A percentile compares a stretch with the other conserved stretches of the same genome.
Evolutionary conservation across 352 stramenopile species (phyloP).

Genomic region (Aphanomyces stellatus): DNA sequence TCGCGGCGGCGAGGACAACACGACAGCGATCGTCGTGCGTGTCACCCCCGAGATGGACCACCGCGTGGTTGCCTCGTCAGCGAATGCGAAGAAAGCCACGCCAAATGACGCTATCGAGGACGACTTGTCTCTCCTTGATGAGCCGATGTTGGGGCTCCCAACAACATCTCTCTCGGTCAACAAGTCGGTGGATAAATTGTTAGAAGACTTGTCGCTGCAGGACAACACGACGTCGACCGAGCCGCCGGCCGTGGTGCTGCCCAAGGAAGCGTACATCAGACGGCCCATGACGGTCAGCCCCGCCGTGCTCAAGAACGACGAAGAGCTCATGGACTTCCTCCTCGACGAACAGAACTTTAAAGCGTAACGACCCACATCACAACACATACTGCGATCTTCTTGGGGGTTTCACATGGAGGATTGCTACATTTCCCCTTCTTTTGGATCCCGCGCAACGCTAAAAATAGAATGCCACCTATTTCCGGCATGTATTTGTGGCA

Average conservation of each 20-base stretch:
- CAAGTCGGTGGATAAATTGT: background rate
- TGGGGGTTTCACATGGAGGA: background rate
- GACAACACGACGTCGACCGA: slow-evolving; percentile 16
- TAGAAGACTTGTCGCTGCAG: background rate
- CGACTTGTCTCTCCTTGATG: background rate
- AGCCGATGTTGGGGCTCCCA: background rate
- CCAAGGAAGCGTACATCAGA: background rate
- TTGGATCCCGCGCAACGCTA: no score
- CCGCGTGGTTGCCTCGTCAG: background rate
- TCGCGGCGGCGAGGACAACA: slow-evolving; percentile 14
- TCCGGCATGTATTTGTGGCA: background rate
- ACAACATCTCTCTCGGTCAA: background rate
- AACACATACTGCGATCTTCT: background rate
- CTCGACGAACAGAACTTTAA: slow-evolving; percentile 21
- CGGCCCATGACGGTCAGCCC: background rate
- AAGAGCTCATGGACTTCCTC: slow-evolving; percentile 22
- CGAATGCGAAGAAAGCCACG: background rate
- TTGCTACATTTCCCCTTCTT: no score
- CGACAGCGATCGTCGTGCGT: background rate
- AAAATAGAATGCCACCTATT: no score
- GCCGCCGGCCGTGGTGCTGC: background rate
- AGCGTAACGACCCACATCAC: background rate
- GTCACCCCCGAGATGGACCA: background rate
- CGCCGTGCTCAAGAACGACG: slow-evolving; percentile 10
- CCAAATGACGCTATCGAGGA: background rate